Percentiles rank a stretch among this genome's conserved stretches.
Conservation (phyloP, 305 asterid species). For the Euphrasia arctica region DNA sequence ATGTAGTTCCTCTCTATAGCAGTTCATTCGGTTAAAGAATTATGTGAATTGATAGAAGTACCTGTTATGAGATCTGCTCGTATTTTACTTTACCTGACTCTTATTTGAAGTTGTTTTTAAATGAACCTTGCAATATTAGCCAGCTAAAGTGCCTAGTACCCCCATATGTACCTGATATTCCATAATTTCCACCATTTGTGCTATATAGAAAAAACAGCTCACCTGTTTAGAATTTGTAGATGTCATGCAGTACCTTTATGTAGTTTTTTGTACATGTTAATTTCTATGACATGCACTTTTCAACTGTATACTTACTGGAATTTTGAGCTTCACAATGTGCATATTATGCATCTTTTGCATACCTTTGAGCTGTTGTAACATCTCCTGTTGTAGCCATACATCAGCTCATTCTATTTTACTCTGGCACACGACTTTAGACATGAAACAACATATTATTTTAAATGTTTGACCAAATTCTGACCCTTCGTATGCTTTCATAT, state of each 20-base stretch:
- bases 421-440: neutral
- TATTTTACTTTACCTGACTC: neutral
- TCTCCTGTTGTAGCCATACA: neutral
- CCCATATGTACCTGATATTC: neutral
- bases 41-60: neutral
- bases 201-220: neutral
- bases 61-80: neutral
- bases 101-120: neutral
- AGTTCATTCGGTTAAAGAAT: neutral
- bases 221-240: neutral
- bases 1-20: neutral
- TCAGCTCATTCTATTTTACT: neutral
- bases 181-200: conserved; percentile 1
- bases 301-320: neutral
- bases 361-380: neutral
- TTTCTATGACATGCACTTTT: neutral
- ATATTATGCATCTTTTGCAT: neutral
- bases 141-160: conserved; percentile 4
- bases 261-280: neutral
- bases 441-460: conserved; percentile 16
- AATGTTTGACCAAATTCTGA: conserved; percentile 7
- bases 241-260: neutral
- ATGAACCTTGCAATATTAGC: neutral
- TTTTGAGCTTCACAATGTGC: neutral
- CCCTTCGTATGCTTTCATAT: conserved; percentile 23